Percentiles rank a stretch among this genome's conserved stretches.
These are phyloP conservation scores for Plasmodium blacklocki DNA, from an alignment of 169 alveolate genomes.

Conservation along the genomic window DNA sequence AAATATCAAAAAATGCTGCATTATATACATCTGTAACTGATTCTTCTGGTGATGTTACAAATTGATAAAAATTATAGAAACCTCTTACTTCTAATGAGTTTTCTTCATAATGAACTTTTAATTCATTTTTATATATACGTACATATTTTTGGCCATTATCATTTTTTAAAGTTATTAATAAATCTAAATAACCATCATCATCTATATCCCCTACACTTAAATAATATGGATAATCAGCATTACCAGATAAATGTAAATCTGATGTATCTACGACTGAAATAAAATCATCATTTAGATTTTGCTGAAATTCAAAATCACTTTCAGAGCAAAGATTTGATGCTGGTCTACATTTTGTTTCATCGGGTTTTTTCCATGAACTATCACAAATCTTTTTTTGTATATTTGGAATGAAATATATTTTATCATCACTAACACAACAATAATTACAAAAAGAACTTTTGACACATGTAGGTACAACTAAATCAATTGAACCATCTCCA, in stretches of 20 bases:
- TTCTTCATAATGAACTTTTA: conserved; percentile 18
- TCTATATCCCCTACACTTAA: conserved; percentile 74
- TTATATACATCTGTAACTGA: conserved; percentile 49
- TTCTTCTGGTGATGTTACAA: conserved; percentile 46
- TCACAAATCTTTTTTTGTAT: conserved; percentile 85
- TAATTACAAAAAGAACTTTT: conserved; percentile 68
- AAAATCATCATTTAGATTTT: conserved; percentile 32
- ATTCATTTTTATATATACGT: conserved; percentile 68
- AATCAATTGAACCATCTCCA: conserved; percentile 88
- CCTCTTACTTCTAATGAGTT: conserved; percentile 32
- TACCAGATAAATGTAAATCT: conserved; percentile 59
- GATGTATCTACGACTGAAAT: conserved; percentile 34
- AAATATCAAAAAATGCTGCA: conserved; percentile 81
- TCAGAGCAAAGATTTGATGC: conserved; percentile 84
- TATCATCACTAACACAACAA: conserved; percentile 60
- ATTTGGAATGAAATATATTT: conserved; percentile 72
- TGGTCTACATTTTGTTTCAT: conserved; percentile 82
- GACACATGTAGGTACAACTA: conserved; percentile 85
- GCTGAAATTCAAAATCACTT: conserved; percentile 80
- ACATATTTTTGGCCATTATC: conserved; percentile 70
- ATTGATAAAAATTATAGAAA: conserved; percentile 53
- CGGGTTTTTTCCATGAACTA: conserved; percentile 78
- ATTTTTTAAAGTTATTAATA: conserved; percentile 48
- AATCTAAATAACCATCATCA: conserved; percentile 71
- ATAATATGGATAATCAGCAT: conserved; percentile 56